These are phyloP conservation scores for Solanum chacoense DNA, from an alignment of 305 asterid species.

Conservation along the genomic window DNA sequence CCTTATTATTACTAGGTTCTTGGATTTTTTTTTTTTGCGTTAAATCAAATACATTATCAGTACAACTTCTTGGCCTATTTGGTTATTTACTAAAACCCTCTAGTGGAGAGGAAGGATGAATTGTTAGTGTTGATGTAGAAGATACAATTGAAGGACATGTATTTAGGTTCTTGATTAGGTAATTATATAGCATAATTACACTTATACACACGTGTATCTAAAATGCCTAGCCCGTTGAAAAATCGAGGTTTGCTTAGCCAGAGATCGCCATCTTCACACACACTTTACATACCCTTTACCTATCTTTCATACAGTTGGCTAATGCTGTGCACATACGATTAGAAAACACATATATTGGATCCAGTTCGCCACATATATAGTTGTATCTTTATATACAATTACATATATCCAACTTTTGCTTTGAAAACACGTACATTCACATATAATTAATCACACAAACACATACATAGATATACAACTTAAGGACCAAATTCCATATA, in stretches of 20 bases:
- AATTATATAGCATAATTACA: neutral
- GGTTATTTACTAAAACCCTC: neutral
- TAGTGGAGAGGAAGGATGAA: neutral
- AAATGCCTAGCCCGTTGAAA: neutral
- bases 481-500: neutral
- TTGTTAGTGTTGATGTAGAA: neutral
- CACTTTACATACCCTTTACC: neutral
- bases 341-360: neutral
- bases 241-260: neutral
- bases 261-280: neutral
- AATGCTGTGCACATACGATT: neutral
- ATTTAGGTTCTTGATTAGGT: neutral
- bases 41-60: neutral
- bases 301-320: neutral
- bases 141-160: neutral
- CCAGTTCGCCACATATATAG: neutral
- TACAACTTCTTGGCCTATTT: neutral
- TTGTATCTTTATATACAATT: too few species aligned
- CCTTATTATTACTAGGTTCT: neutral
- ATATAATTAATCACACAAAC: too few species aligned
- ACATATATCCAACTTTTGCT: neutral
- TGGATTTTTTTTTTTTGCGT: neutral
- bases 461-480: neutral
- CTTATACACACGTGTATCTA: neutral
- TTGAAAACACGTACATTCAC: neutral